phyloP scores from a whole-genome alignment of 164 flowering plant genomes.

The Vitis cinerea region DNA sequence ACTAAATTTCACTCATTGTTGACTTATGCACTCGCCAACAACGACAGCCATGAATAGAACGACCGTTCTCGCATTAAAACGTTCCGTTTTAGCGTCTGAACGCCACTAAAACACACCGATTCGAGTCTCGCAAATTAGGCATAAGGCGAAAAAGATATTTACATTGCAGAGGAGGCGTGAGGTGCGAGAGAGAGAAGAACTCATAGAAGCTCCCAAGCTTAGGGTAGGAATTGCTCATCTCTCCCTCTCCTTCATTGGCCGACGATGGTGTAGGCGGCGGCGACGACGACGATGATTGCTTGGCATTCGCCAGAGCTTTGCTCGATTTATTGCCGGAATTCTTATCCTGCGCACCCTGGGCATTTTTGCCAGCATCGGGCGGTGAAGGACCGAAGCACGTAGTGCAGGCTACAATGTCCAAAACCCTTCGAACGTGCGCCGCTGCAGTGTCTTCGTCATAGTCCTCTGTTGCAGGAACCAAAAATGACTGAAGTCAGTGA shows the following conservation, averaged over 20 bases:
- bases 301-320: constrained; percentile 25
- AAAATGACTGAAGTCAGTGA: neutral
- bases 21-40: no score
- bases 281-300: constrained; percentile 16
- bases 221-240: constrained; percentile 69
- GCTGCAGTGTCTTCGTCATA: constrained; percentile 72
- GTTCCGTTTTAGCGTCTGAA: neutral
- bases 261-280: constrained; percentile 1
- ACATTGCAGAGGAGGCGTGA: constrained; percentile 94
- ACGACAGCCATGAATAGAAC: no score
- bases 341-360: constrained; percentile 35
- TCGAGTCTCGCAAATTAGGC: no score
- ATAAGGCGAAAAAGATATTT: constrained; percentile 13
- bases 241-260: constrained; percentile 60
- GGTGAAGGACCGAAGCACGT: constrained; percentile 71
- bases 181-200: constrained; percentile 92
- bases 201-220: constrained; percentile 88
- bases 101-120: no score
- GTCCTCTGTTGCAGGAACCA: constrained; percentile 59
- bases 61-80: no score
- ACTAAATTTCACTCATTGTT: no score
- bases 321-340: constrained; percentile 31
- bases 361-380: constrained; percentile 35
- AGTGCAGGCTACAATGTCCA: constrained; percentile 92
- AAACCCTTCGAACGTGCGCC: constrained; percentile 84